Evolutionary conservation across 139 green algal genomes (phyloP).

Genomic region (Astrephomene gubernaculifera): DNA sequence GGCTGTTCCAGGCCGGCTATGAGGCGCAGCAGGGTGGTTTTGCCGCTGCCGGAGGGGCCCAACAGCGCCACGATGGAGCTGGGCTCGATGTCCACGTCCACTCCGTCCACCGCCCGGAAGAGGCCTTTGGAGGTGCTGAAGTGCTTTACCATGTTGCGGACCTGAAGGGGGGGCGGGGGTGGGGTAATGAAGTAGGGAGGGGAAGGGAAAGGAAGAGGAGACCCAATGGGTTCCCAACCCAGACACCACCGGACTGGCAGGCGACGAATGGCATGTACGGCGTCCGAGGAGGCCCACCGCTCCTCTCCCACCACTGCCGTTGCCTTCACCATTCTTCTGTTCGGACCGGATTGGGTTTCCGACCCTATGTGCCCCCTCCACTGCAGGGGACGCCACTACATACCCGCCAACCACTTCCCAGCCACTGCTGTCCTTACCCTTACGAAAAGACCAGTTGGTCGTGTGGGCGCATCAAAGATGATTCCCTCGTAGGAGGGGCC

Average conservation of each 20-base stretch:
- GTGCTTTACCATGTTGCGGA: conserved; percentile 78
- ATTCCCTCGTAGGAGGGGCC: conserved; percentile 51
- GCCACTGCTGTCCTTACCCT: too few species aligned
- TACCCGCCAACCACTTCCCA: neutral
- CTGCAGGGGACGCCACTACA: too few species aligned
- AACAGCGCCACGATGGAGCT: conserved; percentile 81
- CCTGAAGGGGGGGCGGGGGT: conserved; percentile 30
- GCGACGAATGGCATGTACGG: too few species aligned
- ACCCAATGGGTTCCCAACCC: too few species aligned
- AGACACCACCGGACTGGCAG: too few species aligned
- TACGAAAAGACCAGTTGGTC: conserved; percentile 53
- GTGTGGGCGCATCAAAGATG: conserved; percentile 28
- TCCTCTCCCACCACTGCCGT: too few species aligned
- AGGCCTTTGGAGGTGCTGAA: conserved; percentile 73
- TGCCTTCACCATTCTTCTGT: too few species aligned
- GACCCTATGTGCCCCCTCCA: too few species aligned
- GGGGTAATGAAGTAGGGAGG: neutral
- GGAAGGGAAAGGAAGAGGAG: too few species aligned
- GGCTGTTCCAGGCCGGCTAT: conserved; percentile 85
- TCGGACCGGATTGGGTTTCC: too few species aligned
- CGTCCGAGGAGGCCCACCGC: too few species aligned
- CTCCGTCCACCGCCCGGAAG: conserved; percentile 77
- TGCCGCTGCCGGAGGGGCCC: conserved; percentile 82
- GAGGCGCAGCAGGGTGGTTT: conserved; percentile 89
- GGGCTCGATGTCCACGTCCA: conserved; percentile 75